A percentile compares a stretch with the other conserved stretches of the same genome.
Evolutionary conservation across 106 monocot genomes (phyloP).

Genomic region (Acanthochlamys bracteata): DNA sequence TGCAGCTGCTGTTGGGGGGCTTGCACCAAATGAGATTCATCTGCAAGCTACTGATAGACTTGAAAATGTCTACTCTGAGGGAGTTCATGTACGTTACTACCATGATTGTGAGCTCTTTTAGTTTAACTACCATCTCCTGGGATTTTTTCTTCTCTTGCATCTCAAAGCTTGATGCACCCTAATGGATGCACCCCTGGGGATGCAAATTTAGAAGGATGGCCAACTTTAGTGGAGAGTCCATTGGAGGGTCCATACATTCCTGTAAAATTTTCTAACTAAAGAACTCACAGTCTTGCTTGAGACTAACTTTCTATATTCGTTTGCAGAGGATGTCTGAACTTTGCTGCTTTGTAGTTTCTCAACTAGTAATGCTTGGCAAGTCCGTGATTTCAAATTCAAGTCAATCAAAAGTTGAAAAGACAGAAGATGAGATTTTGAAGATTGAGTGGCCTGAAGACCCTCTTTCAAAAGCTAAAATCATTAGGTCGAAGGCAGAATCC

Average conservation of each 20-base stretch:
- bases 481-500: conserved; percentile 64
- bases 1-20: conserved; percentile 59
- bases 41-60: conserved; percentile 70
- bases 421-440: conserved; percentile 23
- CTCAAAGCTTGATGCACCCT: too few relatives aligned
- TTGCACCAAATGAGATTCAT: conserved; percentile 51
- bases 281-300: background rate
- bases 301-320: background rate
- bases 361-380: conserved; percentile 69
- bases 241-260: too few relatives aligned
- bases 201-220: too few relatives aligned
- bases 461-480: conserved; percentile 70
- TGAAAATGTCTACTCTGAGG: conserved; percentile 76
- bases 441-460: conserved; percentile 91
- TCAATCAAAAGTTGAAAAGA: conserved; percentile 33
- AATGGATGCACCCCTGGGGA: too few relatives aligned
- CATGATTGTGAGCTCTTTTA: too few relatives aligned
- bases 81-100: conserved; percentile 59
- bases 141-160: too few relatives aligned
- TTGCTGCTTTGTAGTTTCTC: conserved; percentile 77
- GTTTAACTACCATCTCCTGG: too few relatives aligned
- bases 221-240: too few relatives aligned
- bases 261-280: too few relatives aligned
- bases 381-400: conserved; percentile 67
- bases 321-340: conserved; percentile 86